phyloP scores from a whole-genome alignment of 2,329 filamentous ascomycete genomes.

The Aspergillus awamori region DNA sequence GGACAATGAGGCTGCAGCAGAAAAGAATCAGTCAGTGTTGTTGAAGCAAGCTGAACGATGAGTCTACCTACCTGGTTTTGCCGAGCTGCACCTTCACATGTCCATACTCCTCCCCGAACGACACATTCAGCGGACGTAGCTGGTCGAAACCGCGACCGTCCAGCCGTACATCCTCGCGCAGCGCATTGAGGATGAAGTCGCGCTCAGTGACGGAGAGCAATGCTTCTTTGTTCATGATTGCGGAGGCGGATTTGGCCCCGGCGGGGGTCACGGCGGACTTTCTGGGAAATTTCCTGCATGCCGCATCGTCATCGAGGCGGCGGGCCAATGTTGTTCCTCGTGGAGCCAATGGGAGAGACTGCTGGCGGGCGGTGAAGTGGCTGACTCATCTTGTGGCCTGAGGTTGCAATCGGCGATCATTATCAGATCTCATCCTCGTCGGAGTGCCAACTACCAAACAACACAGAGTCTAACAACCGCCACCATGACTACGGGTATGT shows the following conservation, averaged over 20 bases:
- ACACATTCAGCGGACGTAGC: slow-evolving; percentile 74
- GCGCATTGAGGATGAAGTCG: slow-evolving; percentile 79
- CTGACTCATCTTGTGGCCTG: slow-evolving; percentile 17
- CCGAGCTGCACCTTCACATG: slow-evolving; percentile 84
- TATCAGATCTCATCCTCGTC: slow-evolving; percentile 11
- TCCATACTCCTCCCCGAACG: slow-evolving; percentile 88
- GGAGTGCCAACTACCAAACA: slow-evolving; percentile 10
- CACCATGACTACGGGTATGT: slow-evolving; percentile 49
- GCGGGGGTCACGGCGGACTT: slow-evolving; percentile 26
- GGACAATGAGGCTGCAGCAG: slow-evolving; percentile 57
- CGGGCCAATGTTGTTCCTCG: slow-evolving; percentile 16
- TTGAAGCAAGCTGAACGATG: neutral
- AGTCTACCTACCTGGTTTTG: slow-evolving; percentile 72
- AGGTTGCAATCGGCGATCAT: slow-evolving; percentile 12
- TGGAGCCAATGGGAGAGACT: slow-evolving; percentile 10
- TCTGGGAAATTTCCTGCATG: slow-evolving; percentile 24
- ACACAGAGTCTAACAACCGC: neutral
- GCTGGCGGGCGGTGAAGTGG: slow-evolving; percentile 12
- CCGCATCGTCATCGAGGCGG: slow-evolving; percentile 23
- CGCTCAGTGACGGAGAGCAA: slow-evolving; percentile 88
- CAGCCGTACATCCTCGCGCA: slow-evolving; percentile 77
- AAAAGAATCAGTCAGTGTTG: neutral
- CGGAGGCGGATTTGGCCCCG: slow-evolving; percentile 29
- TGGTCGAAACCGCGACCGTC: slow-evolving; percentile 82
- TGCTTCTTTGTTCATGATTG: slow-evolving; percentile 83